These are phyloP conservation scores for Blumeria graminis DNA, from an alignment of 2,329 filamentous ascomycete genomes.

Conservation along the genomic window DNA sequence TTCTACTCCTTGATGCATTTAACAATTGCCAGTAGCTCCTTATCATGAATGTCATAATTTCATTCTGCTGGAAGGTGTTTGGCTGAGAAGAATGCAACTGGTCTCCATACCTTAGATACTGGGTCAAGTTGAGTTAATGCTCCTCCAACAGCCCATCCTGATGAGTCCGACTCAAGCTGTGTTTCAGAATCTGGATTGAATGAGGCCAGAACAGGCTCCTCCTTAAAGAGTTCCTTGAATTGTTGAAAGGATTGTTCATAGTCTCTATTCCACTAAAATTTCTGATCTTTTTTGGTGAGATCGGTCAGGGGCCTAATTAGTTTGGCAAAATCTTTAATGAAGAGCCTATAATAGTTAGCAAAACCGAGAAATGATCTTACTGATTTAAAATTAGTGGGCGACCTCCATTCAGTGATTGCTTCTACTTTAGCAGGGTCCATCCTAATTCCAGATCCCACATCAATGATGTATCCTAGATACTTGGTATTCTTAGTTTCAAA, in stretches of 20 bases:
- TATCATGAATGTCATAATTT: not conserved
- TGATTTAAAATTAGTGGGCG: not conserved
- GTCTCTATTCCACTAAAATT: not conserved
- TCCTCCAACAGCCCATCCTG: not conserved
- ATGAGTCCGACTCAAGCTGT: not conserved
- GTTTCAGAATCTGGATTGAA: not conserved
- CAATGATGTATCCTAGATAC: not conserved
- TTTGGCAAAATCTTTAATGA: not conserved
- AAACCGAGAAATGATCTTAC: not conserved
- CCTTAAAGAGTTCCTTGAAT: not conserved
- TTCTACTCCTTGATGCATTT: constrained; percentile 1
- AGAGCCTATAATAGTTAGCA: not conserved
- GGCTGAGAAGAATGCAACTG: not conserved
- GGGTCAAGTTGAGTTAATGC: not conserved
- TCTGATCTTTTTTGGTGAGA: not conserved
- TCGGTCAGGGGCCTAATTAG: not conserved
- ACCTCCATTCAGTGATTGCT: not conserved
- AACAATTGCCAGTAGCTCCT: not conserved
- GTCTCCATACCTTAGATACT: not conserved
- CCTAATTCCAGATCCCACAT: not conserved
- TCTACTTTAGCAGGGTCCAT: not conserved
- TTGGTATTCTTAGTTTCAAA: not conserved
- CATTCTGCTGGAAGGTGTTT: not conserved
- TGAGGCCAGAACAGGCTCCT: not conserved
- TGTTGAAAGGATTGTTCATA: not conserved